These are phyloP conservation scores for Tylopilus rubrobrunneus DNA, from an alignment of 768 basidiomycete genomes.

Conservation along the genomic window DNA sequence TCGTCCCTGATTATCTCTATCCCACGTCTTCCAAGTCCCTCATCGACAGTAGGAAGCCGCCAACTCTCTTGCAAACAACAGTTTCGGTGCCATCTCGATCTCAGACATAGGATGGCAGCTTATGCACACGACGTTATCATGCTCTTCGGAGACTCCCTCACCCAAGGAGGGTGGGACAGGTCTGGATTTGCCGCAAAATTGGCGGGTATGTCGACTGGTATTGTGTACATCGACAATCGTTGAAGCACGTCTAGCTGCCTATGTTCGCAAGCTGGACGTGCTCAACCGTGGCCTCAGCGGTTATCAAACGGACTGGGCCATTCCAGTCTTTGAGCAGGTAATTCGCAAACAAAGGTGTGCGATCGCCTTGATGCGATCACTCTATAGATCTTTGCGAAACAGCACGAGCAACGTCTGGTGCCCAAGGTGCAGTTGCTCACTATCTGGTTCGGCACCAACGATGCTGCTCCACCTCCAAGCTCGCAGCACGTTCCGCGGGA, in stretches of 20 bases:
- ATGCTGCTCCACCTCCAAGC: conserved; percentile 62
- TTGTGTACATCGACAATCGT: background rate
- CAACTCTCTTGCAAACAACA: background rate
- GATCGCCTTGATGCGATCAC: background rate
- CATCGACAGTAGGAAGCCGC: background rate
- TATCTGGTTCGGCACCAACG: conserved; percentile 92
- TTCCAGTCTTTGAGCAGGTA: conserved; percentile 77
- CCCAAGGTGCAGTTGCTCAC: conserved; percentile 70
- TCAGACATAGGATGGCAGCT: conserved; percentile 41
- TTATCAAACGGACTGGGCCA: conserved; percentile 84
- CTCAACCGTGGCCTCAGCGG: conserved; percentile 82
- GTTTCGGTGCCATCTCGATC: background rate
- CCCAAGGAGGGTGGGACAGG: conserved; percentile 59
- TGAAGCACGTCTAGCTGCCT: conserved; percentile 49
- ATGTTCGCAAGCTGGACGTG: conserved; percentile 79
- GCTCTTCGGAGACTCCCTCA: conserved; percentile 81
- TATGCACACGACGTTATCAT: conserved; percentile 60
- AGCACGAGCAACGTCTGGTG: conserved; percentile 40
- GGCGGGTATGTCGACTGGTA: conserved; percentile 30
- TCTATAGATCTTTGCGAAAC: conserved; percentile 55
- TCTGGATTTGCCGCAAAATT: conserved; percentile 68
- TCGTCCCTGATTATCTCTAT: background rate
- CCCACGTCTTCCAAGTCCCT: too few relatives aligned
- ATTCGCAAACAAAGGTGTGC: background rate
- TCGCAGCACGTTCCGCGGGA: conserved; percentile 75